Conservation (phyloP, 2,329 filamentous ascomycete genomes). For the Scytalidium lignicola region DNA sequence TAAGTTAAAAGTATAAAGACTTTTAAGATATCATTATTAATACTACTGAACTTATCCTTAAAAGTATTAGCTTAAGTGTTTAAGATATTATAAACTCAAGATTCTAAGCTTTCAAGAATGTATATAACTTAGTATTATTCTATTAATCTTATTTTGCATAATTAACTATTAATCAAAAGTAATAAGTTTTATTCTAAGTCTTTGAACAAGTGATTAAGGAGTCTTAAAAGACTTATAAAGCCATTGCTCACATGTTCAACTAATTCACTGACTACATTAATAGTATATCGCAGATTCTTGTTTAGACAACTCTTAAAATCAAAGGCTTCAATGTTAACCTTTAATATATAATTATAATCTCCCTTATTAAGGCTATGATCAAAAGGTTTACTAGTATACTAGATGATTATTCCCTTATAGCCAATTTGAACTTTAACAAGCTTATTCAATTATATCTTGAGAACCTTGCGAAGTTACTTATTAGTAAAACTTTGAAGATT, state of each 20-base stretch:
- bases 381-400: constrained; percentile 62
- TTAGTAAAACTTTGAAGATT: no score
- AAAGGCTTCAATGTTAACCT: constrained; percentile 82
- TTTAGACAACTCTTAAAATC: constrained; percentile 76
- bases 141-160: not conserved
- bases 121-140: constrained; percentile 65
- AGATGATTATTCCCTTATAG: constrained; percentile 66
- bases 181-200: constrained; percentile 63
- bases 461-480: no score
- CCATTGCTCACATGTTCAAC: not conserved
- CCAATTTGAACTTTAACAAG: constrained; percentile 76
- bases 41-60: constrained; percentile 30
- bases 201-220: constrained; percentile 51
- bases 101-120: constrained; percentile 57
- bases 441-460: not conserved
- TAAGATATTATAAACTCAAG: constrained; percentile 25
- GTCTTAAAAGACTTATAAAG: constrained; percentile 30
- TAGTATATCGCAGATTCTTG: constrained; percentile 74
- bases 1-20: constrained; percentile 76
- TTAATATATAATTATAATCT: constrained; percentile 77
- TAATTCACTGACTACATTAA: constrained; percentile 19
- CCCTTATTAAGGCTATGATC: constrained; percentile 52
- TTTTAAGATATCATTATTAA: constrained; percentile 68
- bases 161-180: not conserved
- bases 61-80: constrained; percentile 35